Evolutionary conservation across 129 eudicot species (phyloP).

Genomic region (Tagetes erecta): DNA sequence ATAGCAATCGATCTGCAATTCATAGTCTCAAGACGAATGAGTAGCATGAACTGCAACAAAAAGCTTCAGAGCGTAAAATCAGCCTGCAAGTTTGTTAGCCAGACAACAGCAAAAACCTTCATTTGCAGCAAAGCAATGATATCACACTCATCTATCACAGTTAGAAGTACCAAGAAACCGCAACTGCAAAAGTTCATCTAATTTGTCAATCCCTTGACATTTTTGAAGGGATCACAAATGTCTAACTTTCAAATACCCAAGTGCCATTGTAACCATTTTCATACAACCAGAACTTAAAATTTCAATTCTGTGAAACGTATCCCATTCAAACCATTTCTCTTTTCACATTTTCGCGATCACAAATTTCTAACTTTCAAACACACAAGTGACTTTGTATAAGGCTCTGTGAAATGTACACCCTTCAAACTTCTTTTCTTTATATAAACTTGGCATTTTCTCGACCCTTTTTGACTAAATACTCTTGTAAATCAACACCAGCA

Average conservation of each 20-base stretch:
- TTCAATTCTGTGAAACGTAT: too few species aligned
- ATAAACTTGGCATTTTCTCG: constrained; percentile 4
- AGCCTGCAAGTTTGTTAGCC: not conserved
- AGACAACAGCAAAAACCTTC: not conserved
- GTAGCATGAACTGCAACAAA: too few species aligned
- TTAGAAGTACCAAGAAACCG: constrained; percentile 3
- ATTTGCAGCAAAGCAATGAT: not conserved
- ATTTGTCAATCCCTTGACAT: not conserved
- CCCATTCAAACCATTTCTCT: not conserved
- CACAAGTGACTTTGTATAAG: not conserved
- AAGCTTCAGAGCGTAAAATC: not conserved
- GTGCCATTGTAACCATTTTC: not conserved
- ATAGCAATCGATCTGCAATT: too few species aligned
- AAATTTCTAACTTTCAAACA: constrained; percentile 4
- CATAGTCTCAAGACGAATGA: too few species aligned
- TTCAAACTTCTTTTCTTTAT: constrained; percentile 18
- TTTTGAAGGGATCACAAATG: not conserved
- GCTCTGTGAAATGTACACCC: not conserved
- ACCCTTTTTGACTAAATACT: constrained; percentile 48
- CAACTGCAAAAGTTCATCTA: not conserved
- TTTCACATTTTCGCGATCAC: not conserved
- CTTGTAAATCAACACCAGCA: constrained; percentile 63
- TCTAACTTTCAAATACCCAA: not conserved
- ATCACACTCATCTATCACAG: not conserved
- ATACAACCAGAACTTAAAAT: too few species aligned